Percentiles rank a stretch among this genome's conserved stretches.
These are phyloP conservation scores for Amphibolis antarctica DNA, from an alignment of 106 monocot genomes.

Conservation along the genomic window DNA sequence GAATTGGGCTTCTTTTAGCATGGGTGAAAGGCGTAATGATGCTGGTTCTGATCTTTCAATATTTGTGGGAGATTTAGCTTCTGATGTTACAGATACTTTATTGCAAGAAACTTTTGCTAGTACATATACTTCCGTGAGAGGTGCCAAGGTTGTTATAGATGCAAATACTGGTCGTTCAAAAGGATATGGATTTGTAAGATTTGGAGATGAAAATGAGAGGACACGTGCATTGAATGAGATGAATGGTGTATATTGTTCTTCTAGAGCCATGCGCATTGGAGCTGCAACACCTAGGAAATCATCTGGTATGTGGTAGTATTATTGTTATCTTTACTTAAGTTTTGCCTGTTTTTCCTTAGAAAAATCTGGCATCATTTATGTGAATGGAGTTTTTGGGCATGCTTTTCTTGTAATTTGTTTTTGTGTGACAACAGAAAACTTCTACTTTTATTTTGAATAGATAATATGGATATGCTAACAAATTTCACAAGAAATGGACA, in stretches of 20 bases:
- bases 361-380: no score
- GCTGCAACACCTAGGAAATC: conserved; percentile 17
- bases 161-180: conserved; percentile 21
- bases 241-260: conserved; percentile 22
- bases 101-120: conserved; percentile 19
- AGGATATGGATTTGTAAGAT: conserved; percentile 26
- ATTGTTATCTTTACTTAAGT: no score
- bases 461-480: no score
- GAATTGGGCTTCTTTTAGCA: conserved; percentile 23
- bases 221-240: conserved; percentile 20
- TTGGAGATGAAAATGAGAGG: conserved; percentile 22
- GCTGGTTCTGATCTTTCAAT: conserved; percentile 14
- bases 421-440: no score
- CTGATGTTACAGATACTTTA: conserved; percentile 21
- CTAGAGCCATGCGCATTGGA: conserved; percentile 23
- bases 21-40: conserved; percentile 11
- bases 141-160: conserved; percentile 27
- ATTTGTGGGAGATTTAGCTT: conserved; percentile 20
- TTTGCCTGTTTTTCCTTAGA: no score
- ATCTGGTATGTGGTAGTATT: no score
- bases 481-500: no score
- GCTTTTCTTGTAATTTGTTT: no score
- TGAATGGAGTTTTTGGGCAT: no score
- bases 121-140: conserved; percentile 16
- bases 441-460: no score